phyloP scores from a whole-genome alignment of 1,139 yeast species.

The Nakaseomyces kungkrabaensis region DNA sequence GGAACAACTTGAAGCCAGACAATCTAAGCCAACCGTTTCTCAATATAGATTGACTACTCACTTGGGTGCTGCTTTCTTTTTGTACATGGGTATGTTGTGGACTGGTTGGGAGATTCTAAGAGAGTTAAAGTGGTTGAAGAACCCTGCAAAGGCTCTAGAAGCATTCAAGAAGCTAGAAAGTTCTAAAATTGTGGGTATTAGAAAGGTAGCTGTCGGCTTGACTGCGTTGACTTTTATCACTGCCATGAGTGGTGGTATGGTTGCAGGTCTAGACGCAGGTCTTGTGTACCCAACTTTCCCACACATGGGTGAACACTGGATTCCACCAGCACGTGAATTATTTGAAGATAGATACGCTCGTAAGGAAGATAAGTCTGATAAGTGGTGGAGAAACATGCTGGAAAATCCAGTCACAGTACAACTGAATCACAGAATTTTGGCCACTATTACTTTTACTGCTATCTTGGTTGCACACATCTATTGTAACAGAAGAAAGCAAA shows the following conservation, averaged over 20 bases:
- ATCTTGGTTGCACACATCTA: slow-evolving; percentile 59
- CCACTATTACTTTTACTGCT: slow-evolving; percentile 68
- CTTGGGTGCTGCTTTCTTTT: slow-evolving; percentile 81
- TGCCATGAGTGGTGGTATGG: slow-evolving; percentile 96
- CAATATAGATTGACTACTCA: slow-evolving; percentile 93
- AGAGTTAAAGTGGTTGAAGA: slow-evolving; percentile 58
- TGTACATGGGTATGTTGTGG: slow-evolving; percentile 83
- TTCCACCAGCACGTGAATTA: slow-evolving; percentile 67
- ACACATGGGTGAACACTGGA: slow-evolving; percentile 73
- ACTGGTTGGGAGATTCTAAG: slow-evolving; percentile 77
- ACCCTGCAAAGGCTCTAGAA: slow-evolving; percentile 46
- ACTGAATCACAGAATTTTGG: slow-evolving; percentile 78
- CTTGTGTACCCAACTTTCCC: slow-evolving; percentile 94
- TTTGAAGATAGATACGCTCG: slow-evolving; percentile 69
- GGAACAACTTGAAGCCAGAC: slow-evolving; percentile 66
- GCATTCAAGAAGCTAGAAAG: slow-evolving; percentile 45
- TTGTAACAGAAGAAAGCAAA: slow-evolving; percentile 43
- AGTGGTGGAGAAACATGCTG: slow-evolving; percentile 83
- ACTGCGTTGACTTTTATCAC: slow-evolving; percentile 69
- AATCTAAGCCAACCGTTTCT: slow-evolving; percentile 88
- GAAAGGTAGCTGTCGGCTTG: slow-evolving; percentile 45
- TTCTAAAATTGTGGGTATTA: slow-evolving; percentile 49
- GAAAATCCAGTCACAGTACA: slow-evolving; percentile 98
- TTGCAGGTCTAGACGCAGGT: slow-evolving; percentile 97
- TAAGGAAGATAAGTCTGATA: slow-evolving; percentile 55